These are phyloP conservation scores for Phytophthora nicotianae DNA, from an alignment of 352 stramenopile species.

Conservation along the genomic window DNA sequence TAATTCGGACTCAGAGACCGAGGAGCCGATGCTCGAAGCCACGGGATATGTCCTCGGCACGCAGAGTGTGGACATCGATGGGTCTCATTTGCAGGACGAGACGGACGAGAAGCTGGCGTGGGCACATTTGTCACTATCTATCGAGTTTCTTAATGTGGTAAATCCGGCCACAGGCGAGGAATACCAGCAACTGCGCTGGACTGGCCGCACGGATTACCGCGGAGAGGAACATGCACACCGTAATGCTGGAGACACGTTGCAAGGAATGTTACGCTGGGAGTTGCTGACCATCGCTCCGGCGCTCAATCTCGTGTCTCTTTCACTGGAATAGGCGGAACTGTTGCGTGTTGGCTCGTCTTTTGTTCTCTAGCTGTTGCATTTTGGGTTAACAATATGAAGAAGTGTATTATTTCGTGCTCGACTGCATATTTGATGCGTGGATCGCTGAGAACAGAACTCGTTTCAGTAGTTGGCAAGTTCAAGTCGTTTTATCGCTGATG, in stretches of 20 bases:
- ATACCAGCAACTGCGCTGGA: conserved; percentile 53
- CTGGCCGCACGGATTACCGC: conserved; percentile 54
- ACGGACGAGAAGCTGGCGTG: conserved; percentile 36
- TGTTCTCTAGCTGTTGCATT: conserved; percentile 10
- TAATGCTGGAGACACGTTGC: conserved; percentile 48
- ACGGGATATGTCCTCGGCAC: conserved; percentile 52
- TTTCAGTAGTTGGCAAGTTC: conserved; percentile 17
- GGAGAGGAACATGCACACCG: conserved; percentile 44
- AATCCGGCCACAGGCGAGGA: conserved; percentile 37
- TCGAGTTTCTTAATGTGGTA: conserved; percentile 46
- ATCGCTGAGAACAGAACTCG: neutral
- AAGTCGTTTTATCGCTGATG: conserved; percentile 20
- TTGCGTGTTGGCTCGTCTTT: conserved; percentile 17
- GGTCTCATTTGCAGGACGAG: conserved; percentile 23
- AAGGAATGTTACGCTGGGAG: conserved; percentile 51
- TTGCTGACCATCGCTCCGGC: conserved; percentile 44
- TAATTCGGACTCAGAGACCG: conserved; percentile 17
- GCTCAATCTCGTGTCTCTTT: conserved; percentile 41
- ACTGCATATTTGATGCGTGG: conserved; percentile 25
- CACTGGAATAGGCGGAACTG: conserved; percentile 15
- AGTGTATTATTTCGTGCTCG: conserved; percentile 28
- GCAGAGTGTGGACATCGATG: conserved; percentile 45
- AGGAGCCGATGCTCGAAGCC: conserved; percentile 31
- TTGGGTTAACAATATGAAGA: conserved; percentile 21
- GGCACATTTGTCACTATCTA: conserved; percentile 49